Base-by-base conservation (phyloP, 345 rosid genomes). In the Clarkia xantiana region DNA sequence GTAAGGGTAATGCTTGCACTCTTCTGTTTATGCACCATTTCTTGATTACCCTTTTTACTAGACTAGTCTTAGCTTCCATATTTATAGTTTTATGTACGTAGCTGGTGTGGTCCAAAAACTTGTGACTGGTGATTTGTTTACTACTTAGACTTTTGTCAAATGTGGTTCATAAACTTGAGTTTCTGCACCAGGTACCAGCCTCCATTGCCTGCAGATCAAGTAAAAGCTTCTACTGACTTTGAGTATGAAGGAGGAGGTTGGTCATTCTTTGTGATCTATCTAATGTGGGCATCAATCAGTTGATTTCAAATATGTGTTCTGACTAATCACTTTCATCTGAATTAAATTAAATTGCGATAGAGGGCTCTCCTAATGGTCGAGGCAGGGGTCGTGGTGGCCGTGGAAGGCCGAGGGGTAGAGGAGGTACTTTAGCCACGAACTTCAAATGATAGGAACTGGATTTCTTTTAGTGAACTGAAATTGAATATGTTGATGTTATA, bases 371-470 rank as follows among this genome's bases (percentile, higher is more conserved):
- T 39, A 72, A 64, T 67, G 84, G 69, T 36, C 72, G 77, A 18
- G 81, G 83, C 20, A 74, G 91, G 22, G 91, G 81, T 55, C 71
- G 88, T 11, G 70, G 80, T 44, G 87, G 87, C 47, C 68, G 94
- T 61, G 90, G 84, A 45, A 58, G 84, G 53, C 53, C 47, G 36
- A 42, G 61, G 44, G 47, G 52, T 51, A 51, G 67, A 62, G 61
- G 67, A 62, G 61, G 67, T 56, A 56, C 47, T 22, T 12, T 40
- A 20, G 17, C 45, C 10, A n/a, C 47, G 48, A 18, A 10, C 29
- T 17, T 15, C 23, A 18, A 19, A 29, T 46, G 3, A n/a, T 25
- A 16, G 18, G 14, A 45, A 45, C 9, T 54, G 46, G 42, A 9
- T 8, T 3, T 11, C 40, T 16, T 55, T 3, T 10, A 44, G 42